Percentiles rank a stretch among this genome's conserved stretches.
These are phyloP conservation scores for Ophiostoma ulmi DNA, from an alignment of 2,329 filamentous ascomycete genomes.

Conservation along the genomic window DNA sequence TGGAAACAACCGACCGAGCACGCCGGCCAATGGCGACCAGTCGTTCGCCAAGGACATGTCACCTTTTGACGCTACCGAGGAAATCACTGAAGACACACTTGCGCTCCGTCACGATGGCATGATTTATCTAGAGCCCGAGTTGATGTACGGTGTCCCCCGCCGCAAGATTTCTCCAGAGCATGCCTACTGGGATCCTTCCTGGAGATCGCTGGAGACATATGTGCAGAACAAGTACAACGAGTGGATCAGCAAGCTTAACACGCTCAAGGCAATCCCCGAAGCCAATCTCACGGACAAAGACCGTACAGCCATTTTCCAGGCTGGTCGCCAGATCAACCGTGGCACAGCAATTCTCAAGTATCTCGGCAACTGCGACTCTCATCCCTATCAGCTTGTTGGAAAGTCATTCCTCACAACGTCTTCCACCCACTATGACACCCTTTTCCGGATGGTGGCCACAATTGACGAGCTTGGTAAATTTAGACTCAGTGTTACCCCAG, in stretches of 20 bases:
- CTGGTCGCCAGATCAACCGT: slow-evolving; percentile 52
- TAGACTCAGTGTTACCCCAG: slow-evolving; percentile 47
- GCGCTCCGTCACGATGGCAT: slow-evolving; percentile 46
- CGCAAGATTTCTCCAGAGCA: slow-evolving; percentile 47
- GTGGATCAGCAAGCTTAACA: slow-evolving; percentile 47
- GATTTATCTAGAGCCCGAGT: slow-evolving; percentile 47
- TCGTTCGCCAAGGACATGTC: slow-evolving; percentile 1
- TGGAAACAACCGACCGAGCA: not conserved
- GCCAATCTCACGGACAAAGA: slow-evolving; percentile 33
- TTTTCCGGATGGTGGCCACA: slow-evolving; percentile 52
- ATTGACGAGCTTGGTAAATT: slow-evolving; percentile 52
- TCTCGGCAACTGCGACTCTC: slow-evolving; percentile 46
- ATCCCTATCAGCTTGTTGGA: slow-evolving; percentile 52
- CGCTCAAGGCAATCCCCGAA: slow-evolving; percentile 37
- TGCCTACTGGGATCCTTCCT: slow-evolving; percentile 53
- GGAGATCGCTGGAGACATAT: slow-evolving; percentile 43
- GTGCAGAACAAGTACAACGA: slow-evolving; percentile 43
- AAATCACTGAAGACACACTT: slow-evolving; percentile 45
- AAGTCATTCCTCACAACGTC: slow-evolving; percentile 47
- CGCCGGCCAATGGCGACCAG: not conserved
- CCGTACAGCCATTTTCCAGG: slow-evolving; percentile 47
- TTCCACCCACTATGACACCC: slow-evolving; percentile 50
- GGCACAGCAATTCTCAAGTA: slow-evolving; percentile 51
- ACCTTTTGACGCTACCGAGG: slow-evolving; percentile 27
- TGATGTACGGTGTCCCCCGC: slow-evolving; percentile 50